Base-by-base conservation (phyloP, 1,284 basidiomycete species). In the Trametes pubescens region DNA sequence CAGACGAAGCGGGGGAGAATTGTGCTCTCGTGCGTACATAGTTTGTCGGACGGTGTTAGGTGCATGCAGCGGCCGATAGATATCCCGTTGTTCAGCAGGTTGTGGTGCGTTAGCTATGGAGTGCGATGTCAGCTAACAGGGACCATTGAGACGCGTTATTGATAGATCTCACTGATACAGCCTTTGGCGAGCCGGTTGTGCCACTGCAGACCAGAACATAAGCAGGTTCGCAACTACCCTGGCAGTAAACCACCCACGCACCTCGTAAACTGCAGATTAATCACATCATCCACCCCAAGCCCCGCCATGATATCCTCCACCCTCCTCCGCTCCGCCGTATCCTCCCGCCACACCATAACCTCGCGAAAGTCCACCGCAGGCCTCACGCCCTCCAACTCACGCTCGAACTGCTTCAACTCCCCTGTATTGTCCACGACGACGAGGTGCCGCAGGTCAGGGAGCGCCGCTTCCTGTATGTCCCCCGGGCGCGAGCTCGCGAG, bases 221-320 rank as follows among this genome's bases (percentile, higher is more conserved):
- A 60, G 24, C 35, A 52, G 22, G 2, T 13, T 1, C 18, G n/a
- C 11, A 9, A 14, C 26, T 29, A 11, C 32, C 13, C n/a, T n/a
- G n/a, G n/a, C 53, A 18, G 35, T 24, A 54, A 14, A 11, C 21
- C n/a, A 24, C 4, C 22, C 14, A 43, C 77, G 14, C 65, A 91
- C 91, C 91, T 93, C 22, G 92, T 94, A 70, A 93, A 93, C 73
- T 94, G 93, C 64, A 95, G 70, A 71, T 94, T 95, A 59, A 93
- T 87, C 2, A 94, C 81, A 44, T 94, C 92, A 61, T 92, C 85
- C 47, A 85, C 84, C 14, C 81, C 60, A 61, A 88, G 67, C 7
- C 79, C 77, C 55, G 70, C 69, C 57, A 74, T 71, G 18, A 83
- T 76, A 29, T 82, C 78, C 57, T 77, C 76, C 47, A 87, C 80